Evolutionary conservation across 768 basidiomycete species (phyloP).

Genomic region (Dacryopinax primogenitus): DNA sequence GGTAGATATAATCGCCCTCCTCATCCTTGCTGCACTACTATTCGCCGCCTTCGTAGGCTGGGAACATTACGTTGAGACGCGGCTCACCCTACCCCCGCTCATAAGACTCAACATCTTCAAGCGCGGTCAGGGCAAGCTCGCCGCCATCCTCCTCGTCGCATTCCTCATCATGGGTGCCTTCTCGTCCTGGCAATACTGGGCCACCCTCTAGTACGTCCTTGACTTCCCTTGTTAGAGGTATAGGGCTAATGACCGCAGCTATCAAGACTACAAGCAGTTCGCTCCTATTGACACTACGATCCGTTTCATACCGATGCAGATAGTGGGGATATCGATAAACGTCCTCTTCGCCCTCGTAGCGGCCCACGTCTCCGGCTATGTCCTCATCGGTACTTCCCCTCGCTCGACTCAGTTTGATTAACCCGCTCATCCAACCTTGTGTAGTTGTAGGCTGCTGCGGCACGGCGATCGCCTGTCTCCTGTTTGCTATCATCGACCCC

Average conservation of each 20-base stretch:
- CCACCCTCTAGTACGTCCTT: slow-evolving; percentile 16
- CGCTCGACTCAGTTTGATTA: neutral
- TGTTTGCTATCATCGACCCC: slow-evolving; percentile 57
- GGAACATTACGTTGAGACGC: slow-evolving; percentile 47
- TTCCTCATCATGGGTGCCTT: slow-evolving; percentile 44
- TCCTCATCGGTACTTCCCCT: slow-evolving; percentile 40
- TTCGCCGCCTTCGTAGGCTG: slow-evolving; percentile 47
- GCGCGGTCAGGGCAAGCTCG: slow-evolving; percentile 47
- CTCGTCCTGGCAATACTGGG: slow-evolving; percentile 39
- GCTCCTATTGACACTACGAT: slow-evolving; percentile 47
- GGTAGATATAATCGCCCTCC: slow-evolving; percentile 55
- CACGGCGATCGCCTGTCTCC: slow-evolving; percentile 44
- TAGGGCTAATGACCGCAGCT: slow-evolving; percentile 30
- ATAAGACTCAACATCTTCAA: slow-evolving; percentile 53
- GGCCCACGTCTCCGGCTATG: slow-evolving; percentile 41
- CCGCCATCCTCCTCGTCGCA: slow-evolving; percentile 48
- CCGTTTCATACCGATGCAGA: slow-evolving; percentile 56
- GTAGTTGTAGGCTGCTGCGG: slow-evolving; percentile 42
- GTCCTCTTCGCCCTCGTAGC: slow-evolving; percentile 49
- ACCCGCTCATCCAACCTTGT: slow-evolving; percentile 11
- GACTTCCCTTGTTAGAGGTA: neutral
- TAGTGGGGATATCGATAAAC: slow-evolving; percentile 54
- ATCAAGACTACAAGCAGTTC: slow-evolving; percentile 48
- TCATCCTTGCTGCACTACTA: slow-evolving; percentile 49
- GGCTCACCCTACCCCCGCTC: slow-evolving; percentile 36